These are phyloP conservation scores for Circinella minor DNA, from an alignment of 371 early-diverging fungal species.

Conservation along the genomic window DNA sequence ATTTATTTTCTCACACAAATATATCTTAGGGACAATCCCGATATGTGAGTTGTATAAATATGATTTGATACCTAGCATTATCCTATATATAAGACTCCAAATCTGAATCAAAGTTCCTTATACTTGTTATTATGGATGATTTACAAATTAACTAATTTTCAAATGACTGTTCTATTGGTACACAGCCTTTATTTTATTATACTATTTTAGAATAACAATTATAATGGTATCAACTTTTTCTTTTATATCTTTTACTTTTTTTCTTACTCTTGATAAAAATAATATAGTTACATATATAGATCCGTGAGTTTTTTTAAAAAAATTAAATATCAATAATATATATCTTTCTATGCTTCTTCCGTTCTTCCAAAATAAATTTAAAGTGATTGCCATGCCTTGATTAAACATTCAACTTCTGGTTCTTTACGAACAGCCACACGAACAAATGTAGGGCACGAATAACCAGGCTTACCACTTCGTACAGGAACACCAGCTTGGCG, in stretches of 20 bases:
- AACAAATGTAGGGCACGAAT: slow-evolving; percentile 74
- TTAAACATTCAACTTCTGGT: slow-evolving; percentile 60
- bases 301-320: not conserved
- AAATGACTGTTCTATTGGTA: too few species aligned
- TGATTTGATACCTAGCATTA: too few species aligned
- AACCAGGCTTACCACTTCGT: slow-evolving; percentile 80
- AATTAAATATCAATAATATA: not conserved
- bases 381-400: slow-evolving; percentile 68
- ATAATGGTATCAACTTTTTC: slow-evolving; percentile 11
- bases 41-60: too few species aligned
- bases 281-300: not conserved
- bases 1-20: too few species aligned
- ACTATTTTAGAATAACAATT: not conserved
- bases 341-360: too few species aligned
- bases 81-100: too few species aligned
- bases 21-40: too few species aligned
- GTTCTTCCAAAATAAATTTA: slow-evolving; percentile 22
- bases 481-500: slow-evolving; percentile 82
- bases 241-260: not conserved
- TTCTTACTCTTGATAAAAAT: not conserved
- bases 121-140: too few species aligned
- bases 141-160: too few species aligned
- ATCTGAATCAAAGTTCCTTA: too few species aligned
- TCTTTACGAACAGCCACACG: slow-evolving; percentile 82
- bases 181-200: not conserved